Evolutionary conservation across 2,329 filamentous ascomycete species (phyloP), one percentile per base, ranked within the genome.

Genomic region (Colletotrichum spinosum): DNA sequence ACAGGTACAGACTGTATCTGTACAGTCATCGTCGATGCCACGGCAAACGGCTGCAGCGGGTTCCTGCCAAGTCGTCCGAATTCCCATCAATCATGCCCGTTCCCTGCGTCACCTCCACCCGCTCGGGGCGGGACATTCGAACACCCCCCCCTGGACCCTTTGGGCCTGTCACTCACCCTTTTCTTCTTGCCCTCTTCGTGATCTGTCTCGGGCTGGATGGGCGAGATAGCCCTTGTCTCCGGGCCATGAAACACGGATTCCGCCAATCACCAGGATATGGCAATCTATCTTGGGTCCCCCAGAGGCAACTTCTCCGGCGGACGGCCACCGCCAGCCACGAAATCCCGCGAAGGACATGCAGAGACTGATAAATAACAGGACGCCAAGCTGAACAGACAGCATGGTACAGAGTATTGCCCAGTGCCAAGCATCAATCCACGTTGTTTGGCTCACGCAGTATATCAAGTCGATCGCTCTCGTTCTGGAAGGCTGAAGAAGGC

Each of bases 51-150:
- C 38, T 61, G 39, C 57, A 55, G 46, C 54, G 41, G 45, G 52
- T 55, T 61, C 51, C 51, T 61, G 46, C 62, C 45, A 55, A 60
- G 46, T 45, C 25, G 39, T 51, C 51, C 46, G n/a, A 38, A 61
- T 61, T 60, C 62, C 62, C 57, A 51, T 65, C 57, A 61, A 61
- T 65, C 57, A 65, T 48, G 39, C 51, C 45, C 35, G 39, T 51
- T 61, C 39, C 57, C 39, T 65, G 61, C 35, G 50, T 12, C 34
- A 15, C 51, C 39, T 55, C 57, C 61, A 55, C 55, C 55, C 55
- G 49, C 48, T 39, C 56, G 39, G 56, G 61, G 56, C 45, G 44
- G 50, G 50, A 60, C 61, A 46, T 17, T n/a, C n/a, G 33, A 25
- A 34, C 7, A 15, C 17, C 33, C 7, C 33, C 33, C 60, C 51